Base-by-base conservation (phyloP, 805 yeast genomes). In the Sugiyamaella floridensis region DNA sequence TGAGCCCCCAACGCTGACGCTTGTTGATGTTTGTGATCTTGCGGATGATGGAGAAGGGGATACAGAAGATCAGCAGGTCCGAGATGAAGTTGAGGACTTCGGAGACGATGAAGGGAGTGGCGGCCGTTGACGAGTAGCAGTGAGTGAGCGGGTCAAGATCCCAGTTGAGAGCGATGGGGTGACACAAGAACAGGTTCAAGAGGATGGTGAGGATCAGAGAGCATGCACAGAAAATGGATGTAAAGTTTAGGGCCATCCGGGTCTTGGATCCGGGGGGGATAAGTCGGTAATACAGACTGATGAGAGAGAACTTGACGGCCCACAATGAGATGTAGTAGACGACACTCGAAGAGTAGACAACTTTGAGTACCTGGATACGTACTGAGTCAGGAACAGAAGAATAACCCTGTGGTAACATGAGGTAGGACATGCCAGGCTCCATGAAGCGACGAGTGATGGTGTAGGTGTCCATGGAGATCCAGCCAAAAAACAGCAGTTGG, bases 101-200 rank as follows among this genome's bases (percentile, higher is more conserved):
- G 6, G 63, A 53, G 10, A 59, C 48, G 4, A 50, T 48, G 45
- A 62, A 62, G 4, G 64, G 64, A 15, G 53, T 45, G 8, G 51
- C 45, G 11, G 64, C 54, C n/a, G 65, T 60, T 10, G 64, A 60
- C 9, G 65, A 55, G 49, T 61, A 61, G 49, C 65, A 62, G 14
- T 43, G 42, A 15, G 47, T 40, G 9, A 34, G 47, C 12, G 20
- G 15, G 49, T 56, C 50, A 6, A 61, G 58, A 1, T 57, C 34
- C 65, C 65, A 62, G 48, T 62, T 62, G 42, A 53, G 51, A 10
- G 62, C 55, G 43, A 62, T 52, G 15, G 65, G 65, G 29, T 51
- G 57, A 44, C 65, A 62, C 41, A 61, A 49, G 18, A 62, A 49
- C 22, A 58, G 32, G 48, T 57, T 60, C 50, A 62, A 26, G 43